Percentiles rank a stretch among this genome's conserved stretches.
These are phyloP conservation scores for Arthrobotrys iridis DNA, from an alignment of 2,329 filamentous ascomycete species.

Conservation along the genomic window DNA sequence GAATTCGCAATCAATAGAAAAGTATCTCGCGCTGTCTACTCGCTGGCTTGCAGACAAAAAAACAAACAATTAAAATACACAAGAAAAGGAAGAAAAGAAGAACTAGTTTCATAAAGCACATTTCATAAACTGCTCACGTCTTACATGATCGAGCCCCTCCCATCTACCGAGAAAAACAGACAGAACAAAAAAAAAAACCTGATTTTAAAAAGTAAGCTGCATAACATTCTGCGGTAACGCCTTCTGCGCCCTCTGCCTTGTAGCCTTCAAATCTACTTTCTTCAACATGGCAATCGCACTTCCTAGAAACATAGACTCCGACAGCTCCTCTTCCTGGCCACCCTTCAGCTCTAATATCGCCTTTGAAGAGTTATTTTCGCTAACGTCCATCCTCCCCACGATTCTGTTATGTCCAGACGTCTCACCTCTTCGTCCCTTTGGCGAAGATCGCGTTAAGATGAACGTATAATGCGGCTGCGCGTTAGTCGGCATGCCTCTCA, in stretches of 20 bases:
- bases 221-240: conserved; percentile 1
- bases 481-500: background rate
- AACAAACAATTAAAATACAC: background rate
- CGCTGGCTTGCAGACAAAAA: background rate
- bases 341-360: conserved; percentile 14
- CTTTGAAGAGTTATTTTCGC: background rate
- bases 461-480: background rate
- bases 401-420: background rate
- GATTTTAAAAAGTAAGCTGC: conserved; percentile 9
- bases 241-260: background rate
- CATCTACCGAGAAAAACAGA: background rate
- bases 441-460: background rate
- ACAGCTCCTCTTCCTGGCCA: conserved; percentile 3
- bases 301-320: conserved; percentile 22
- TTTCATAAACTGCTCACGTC: too few species aligned
- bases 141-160: too few species aligned
- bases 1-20: conserved; percentile 6
- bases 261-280: conserved; percentile 22
- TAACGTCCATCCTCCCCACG: conserved; percentile 14
- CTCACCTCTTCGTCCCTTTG: background rate
- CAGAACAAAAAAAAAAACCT: background rate
- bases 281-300: conserved; percentile 24
- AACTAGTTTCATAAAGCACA: background rate
- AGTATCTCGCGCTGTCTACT: background rate
- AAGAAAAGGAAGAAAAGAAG: too few species aligned